phyloP scores from a whole-genome alignment of 164 flowering plant species.

The Malania oleifera region DNA sequence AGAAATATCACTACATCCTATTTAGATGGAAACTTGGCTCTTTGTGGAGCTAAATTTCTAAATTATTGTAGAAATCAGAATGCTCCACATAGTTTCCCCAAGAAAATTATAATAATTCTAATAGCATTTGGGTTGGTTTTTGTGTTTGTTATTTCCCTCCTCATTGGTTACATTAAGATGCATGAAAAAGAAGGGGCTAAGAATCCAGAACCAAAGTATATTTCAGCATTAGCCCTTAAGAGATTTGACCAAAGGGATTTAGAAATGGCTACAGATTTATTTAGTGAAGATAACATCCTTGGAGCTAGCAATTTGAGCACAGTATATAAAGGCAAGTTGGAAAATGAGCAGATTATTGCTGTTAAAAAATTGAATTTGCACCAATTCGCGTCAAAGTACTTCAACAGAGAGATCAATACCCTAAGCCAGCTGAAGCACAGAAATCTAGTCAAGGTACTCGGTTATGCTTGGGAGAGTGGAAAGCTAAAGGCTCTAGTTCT shows the following conservation, averaged over 20 bases:
- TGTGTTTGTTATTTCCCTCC: not conserved
- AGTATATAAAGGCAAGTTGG: no score
- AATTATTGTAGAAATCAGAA: not conserved
- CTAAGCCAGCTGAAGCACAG: not conserved
- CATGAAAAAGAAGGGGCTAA: not conserved
- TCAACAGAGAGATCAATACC: not conserved
- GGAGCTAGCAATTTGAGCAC: no score
- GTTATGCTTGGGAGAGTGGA: not conserved
- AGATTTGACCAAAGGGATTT: not conserved
- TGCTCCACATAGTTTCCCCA: no score
- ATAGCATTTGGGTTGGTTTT: not conserved
- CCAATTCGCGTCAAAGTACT: not conserved
- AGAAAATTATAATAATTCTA: not conserved
- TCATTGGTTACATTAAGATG: not conserved
- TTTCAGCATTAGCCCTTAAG: not conserved
- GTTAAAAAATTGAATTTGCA: no score
- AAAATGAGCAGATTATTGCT: no score
- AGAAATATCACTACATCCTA: not conserved
- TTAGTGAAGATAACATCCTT: no score
- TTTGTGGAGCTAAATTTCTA: not conserved
- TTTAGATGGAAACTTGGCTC: not conserved
- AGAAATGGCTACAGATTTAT: no score
- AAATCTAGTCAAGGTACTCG: not conserved
- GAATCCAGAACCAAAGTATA: not conserved
- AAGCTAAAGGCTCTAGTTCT: no score